A percentile compares a stretch with the other conserved stretches of the same genome.
Conservation (phyloP, 2,329 filamentous ascomycete genomes). For the Aureobasidium uvarum region DNA sequence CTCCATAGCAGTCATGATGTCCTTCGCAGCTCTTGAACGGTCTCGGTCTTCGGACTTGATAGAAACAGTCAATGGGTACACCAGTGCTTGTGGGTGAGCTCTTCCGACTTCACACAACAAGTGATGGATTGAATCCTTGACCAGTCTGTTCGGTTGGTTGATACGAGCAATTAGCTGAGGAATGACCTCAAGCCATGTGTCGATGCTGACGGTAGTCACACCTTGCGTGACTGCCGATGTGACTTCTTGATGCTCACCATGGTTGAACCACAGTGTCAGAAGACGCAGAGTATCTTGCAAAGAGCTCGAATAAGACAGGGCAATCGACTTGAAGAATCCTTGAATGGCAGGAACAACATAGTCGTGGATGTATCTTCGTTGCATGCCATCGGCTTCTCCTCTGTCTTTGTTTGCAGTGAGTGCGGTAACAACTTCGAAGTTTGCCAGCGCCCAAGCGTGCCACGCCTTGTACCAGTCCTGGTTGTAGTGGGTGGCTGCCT, state of each 20-base stretch:
- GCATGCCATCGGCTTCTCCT: constrained; percentile 49
- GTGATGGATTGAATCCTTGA: constrained; percentile 88
- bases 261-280: constrained; percentile 92
- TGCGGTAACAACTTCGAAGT: constrained; percentile 95
- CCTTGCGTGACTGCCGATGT: constrained; percentile 86
- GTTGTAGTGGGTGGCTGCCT: constrained; percentile 89
- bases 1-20: constrained; percentile 98
- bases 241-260: constrained; percentile 85
- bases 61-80: constrained; percentile 94
- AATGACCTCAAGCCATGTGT: constrained; percentile 98
- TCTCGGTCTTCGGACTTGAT: constrained; percentile 92
- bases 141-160: constrained; percentile 87
- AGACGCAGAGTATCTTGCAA: constrained; percentile 92
- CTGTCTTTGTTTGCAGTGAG: constrained; percentile 66
- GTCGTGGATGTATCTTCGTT: constrained; percentile 69
- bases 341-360: constrained; percentile 93
- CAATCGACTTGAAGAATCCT: constrained; percentile 97
- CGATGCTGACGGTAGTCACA: constrained; percentile 86
- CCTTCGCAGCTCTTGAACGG: constrained; percentile 79
- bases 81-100: constrained; percentile 90
- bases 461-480: constrained; percentile 98
- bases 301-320: constrained; percentile 85
- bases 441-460: constrained; percentile 97
- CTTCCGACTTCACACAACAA: constrained; percentile 89
- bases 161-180: constrained; percentile 96